Evolutionary conservation across 2,329 filamentous ascomycete genomes (phyloP).

Genomic region (Colletotrichum eleusines): DNA sequence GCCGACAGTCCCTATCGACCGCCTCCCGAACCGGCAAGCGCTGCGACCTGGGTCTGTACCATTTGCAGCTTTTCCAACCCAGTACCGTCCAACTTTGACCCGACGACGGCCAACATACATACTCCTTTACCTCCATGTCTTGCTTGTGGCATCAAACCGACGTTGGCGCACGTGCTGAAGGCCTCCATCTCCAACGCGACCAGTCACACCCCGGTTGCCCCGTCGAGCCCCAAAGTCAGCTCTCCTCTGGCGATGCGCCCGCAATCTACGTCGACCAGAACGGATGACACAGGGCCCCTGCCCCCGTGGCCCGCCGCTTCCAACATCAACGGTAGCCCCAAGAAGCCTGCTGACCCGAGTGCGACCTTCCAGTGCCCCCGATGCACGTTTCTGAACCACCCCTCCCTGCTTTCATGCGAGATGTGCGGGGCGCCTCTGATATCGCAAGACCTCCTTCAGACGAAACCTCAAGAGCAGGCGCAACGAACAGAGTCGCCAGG

Average conservation of each 20-base stretch:
- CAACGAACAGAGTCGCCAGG: constrained; percentile 81
- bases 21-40: constrained; percentile 60
- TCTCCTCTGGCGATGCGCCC: constrained; percentile 37
- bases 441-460: constrained; percentile 60
- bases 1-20: constrained; percentile 58
- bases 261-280: constrained; percentile 17
- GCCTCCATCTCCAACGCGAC: constrained; percentile 83
- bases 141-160: constrained; percentile 93
- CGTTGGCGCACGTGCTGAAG: constrained; percentile 84
- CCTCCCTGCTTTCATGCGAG: constrained; percentile 86
- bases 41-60: constrained; percentile 92
- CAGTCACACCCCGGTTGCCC: constrained; percentile 58
- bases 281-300: constrained; percentile 25
- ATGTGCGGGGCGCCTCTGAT: constrained; percentile 86
- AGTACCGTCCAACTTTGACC: constrained; percentile 93
- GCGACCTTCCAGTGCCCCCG: constrained; percentile 78
- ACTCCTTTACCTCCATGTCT: constrained; percentile 89
- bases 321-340: constrained; percentile 40
- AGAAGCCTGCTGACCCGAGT: constrained; percentile 47
- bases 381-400: constrained; percentile 95
- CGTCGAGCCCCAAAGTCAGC: constrained; percentile 45
- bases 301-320: constrained; percentile 41
- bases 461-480: constrained; percentile 52
- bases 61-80: constrained; percentile 97
- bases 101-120: constrained; percentile 80